Base-by-base conservation (phyloP, 306 rosid species). In the Acacia confusa region DNA sequence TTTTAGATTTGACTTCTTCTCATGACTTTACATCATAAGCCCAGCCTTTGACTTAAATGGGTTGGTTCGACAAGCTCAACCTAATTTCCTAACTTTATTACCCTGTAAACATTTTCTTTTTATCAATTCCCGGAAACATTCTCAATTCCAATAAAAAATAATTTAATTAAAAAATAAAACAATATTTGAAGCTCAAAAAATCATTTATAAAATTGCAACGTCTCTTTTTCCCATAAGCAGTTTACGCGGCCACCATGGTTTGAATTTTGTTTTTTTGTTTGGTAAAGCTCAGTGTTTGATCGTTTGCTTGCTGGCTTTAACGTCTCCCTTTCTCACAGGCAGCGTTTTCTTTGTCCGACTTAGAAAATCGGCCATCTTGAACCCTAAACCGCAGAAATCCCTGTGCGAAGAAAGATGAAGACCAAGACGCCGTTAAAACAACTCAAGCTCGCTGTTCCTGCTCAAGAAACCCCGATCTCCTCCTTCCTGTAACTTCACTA, bases 371-470 rank as follows among this genome's bases (percentile, higher is more conserved):
- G 3, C 28, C 48, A 58, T 69, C 60, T 13, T 41, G 34, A 76
- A 70, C 80, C 83, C 79, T 70, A 53, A 48, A 70, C 40, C 2
- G 9, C 32, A 41, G 53, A 60, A 47, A 57, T 32, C 72, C 57
- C 24, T 64, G 6, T 50, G 38, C 48, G 41, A 30, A 72, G 38
- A 1, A 80, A 74, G 69, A 94, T 93, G 99, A 93, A 92, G 92
- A 87, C 92, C 53, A 96, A 88, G 89, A 84, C 91, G 76, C 99
- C 99, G 71, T 84, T 89, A 88, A 95, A 83, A 92, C 97, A 86
- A 69, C 97, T 96, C 74, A 92, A 92, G 88, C 98, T 95, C 61
- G 85, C 92, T 2, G 98, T 91, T 86, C 98, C 98, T 16, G 92
- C 85, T 85, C 98, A 95, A 84, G 88, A 93, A 90, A 84, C 91